Percentiles rank a stretch among this genome's conserved stretches.
These are phyloP conservation scores for Podaxis sp. DNA, from an alignment of 768 basidiomycete genomes.

Conservation along the genomic window DNA sequence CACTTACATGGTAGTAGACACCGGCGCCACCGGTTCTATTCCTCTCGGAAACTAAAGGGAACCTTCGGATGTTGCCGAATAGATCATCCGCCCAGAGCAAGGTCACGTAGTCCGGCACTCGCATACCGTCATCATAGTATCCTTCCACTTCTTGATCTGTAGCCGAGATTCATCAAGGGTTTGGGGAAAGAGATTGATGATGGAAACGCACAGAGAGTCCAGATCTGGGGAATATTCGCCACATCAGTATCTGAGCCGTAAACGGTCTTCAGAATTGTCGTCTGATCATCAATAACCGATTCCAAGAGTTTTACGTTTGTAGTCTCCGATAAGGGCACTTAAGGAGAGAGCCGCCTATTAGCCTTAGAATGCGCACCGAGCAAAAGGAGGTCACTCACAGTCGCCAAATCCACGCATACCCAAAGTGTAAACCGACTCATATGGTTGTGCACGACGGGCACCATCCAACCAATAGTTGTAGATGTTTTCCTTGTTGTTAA, in stretches of 20 bases:
- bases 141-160: slow-evolving; percentile 61
- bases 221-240: slow-evolving; percentile 59
- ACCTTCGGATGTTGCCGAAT: slow-evolving; percentile 70
- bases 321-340: slow-evolving; percentile 49
- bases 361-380: not conserved
- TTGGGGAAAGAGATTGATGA: not conserved
- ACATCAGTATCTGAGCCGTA: slow-evolving; percentile 42
- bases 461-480: slow-evolving; percentile 63
- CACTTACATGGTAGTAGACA: slow-evolving; percentile 62
- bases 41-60: slow-evolving; percentile 51
- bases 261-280: slow-evolving; percentile 51
- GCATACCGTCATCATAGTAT: slow-evolving; percentile 63
- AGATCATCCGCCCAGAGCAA: slow-evolving; percentile 74
- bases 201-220: slow-evolving; percentile 50
- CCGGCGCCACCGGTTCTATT: slow-evolving; percentile 67
- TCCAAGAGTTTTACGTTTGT: slow-evolving; percentile 51
- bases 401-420: slow-evolving; percentile 69
- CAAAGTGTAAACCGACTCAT: slow-evolving; percentile 62
- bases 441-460: slow-evolving; percentile 53
- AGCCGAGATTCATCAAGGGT: slow-evolving; percentile 1
- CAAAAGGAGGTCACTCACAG: slow-evolving; percentile 27
- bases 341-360: not conserved
- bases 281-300: slow-evolving; percentile 59
- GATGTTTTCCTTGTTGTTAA: slow-evolving; percentile 50
- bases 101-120: slow-evolving; percentile 59